Evolutionary conservation across 1,139 yeast genomes (phyloP).

Genomic region (Candida buenavistaensis): DNA sequence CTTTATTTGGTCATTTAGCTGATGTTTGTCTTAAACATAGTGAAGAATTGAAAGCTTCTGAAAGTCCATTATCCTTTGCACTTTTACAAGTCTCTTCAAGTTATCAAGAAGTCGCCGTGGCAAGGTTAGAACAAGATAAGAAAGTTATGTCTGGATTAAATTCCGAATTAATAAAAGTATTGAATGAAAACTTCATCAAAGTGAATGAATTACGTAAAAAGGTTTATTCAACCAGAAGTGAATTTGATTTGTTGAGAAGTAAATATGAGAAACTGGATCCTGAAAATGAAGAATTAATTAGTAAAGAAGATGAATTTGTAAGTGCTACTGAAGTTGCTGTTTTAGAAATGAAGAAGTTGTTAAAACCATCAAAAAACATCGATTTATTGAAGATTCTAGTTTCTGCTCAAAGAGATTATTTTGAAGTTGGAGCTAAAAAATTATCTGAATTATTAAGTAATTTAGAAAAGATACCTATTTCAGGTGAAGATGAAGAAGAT

Average conservation of each 20-base stretch:
- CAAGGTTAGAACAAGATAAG: conserved; percentile 66
- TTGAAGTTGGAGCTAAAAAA: conserved; percentile 46
- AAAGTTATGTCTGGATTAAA: conserved; percentile 58
- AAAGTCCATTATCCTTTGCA: conserved; percentile 53
- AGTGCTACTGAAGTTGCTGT: conserved; percentile 76
- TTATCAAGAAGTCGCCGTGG: conserved; percentile 60
- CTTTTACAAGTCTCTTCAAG: conserved; percentile 56
- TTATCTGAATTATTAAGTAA: conserved; percentile 31
- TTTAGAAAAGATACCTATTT: conserved; percentile 36
- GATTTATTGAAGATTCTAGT: conserved; percentile 62
- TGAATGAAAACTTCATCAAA: conserved; percentile 59
- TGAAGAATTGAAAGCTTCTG: conserved; percentile 42
- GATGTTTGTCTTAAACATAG: conserved; percentile 35
- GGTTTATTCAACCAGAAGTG: conserved; percentile 68
- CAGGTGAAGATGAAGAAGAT: conserved; percentile 31
- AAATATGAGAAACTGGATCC: conserved; percentile 35
- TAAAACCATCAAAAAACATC: conserved; percentile 65
- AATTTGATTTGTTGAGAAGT: conserved; percentile 65
- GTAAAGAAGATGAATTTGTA: conserved; percentile 74
- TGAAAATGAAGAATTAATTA: conserved; percentile 57
- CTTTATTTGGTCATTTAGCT: conserved; percentile 47
- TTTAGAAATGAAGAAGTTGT: conserved; percentile 69
- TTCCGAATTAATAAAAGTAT: conserved; percentile 47
- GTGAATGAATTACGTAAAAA: conserved; percentile 62
- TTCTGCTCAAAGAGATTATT: conserved; percentile 67